Evolutionary conservation across 371 early-diverging fungal species (phyloP), one percentile per base, ranked within the genome.

Genomic region (Parasitella parasitica): DNA sequence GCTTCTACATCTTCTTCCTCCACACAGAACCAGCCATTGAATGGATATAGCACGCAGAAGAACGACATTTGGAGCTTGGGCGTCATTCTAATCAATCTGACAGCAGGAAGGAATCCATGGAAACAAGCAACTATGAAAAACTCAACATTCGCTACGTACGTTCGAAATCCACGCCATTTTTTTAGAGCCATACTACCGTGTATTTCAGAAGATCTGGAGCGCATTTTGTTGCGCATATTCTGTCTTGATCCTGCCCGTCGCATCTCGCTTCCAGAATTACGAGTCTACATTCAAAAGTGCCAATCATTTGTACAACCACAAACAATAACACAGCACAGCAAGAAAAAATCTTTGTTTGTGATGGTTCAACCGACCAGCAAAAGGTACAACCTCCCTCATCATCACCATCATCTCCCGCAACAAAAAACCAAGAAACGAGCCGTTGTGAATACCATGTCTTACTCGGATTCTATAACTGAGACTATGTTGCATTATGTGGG

Each of bases 61-160:
- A 91, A 88, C 62, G 95, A 94, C 67, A 84, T 92, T 18, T 93
- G 93, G 92, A 86, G 90, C 32, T 70, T 92, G 26, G 95, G 95
- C 16, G 82, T 94, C 27, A 90, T 96, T 58, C 72, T 92, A 26
- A 87, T 91, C 61, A 93, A 91, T 64, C 78, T 92, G 54, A 80
- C 84, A 57, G 87, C 86, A 18, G 89, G 91, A 22, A 80, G 89
- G 48, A 92, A 92, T 66, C 92, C 94, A 7, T 93, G 93, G 93
- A 89, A 86, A 59, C 87, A 88, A 66, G 92, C 92, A 8, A 81
- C 81, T 52, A 57, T 83, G 48, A 67, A 80, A 7, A 91, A 93
- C 59, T 77, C 87, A 11, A 82, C 92, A 16, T 94, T 92, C 75
- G 69, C 76, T 28, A 80, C 87, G 38, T 93, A 84, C 69, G 69